Evolutionary conservation across 345 rosid genomes (phyloP), one percentile per base, ranked within the genome.

Genomic region (Balakata baccata): DNA sequence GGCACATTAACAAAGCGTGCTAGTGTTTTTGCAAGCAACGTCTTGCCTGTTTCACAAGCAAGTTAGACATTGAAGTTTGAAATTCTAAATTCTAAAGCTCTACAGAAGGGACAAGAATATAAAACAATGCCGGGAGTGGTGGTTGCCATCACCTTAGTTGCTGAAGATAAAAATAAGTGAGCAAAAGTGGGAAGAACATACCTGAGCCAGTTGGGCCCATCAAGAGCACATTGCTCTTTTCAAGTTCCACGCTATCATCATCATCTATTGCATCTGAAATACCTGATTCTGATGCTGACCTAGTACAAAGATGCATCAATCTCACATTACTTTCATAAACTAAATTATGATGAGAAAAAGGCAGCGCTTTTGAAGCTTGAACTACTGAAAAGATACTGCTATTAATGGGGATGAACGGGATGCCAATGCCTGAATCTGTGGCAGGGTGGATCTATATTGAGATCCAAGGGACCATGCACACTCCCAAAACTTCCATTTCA

Each of bases 131-230:
- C 34, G 37, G 7, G 22, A 70, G 50, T 46, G 41, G 8, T 53
- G 47, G 64, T 64, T 65, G 45, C 18, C 56, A 41, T 14, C 23
- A 37, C 23, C 16, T 11, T 25, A 13, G 43, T 47, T 14, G 16
- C 37, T 51, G 57, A 17, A 34, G 6, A 14, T 29, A 16, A 47
- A 25, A 51, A 59, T 7, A n/a, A 3, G 0, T 5, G 58, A 20
- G 50, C 22, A 68, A 67, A 29, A 65, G 56, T 11, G 13, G 11
- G 9, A 45, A 54, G 43, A 10, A 61, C 84, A 47, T 85, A 92
- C 98, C 98, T 49, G 98, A 94, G 73, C 97, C 98, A 74, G 98
- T 94, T 54, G 97, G 97, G 23, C 97, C 98, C 88, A 94, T 91
- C 85, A 94, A 73, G 62, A 94, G 97, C 50, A 92, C 97, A 79